Conservation (phyloP, 2,329 filamentous ascomycete genomes). For the Microdochium paspali region DNA sequence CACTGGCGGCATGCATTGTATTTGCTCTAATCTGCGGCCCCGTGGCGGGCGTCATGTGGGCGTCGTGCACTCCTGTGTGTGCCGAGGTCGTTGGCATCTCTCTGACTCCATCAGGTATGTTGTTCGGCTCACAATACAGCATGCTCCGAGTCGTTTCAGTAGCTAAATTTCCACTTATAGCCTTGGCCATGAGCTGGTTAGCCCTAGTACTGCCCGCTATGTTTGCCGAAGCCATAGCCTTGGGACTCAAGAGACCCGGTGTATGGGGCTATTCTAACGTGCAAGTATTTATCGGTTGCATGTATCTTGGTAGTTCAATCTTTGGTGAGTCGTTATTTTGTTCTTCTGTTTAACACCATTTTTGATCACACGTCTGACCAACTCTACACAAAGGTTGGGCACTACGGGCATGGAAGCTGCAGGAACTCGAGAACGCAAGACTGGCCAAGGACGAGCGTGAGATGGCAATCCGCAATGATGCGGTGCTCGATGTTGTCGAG, state of each 20-base stretch:
- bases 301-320: slow-evolving; percentile 46
- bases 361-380: slow-evolving; percentile 1
- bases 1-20: slow-evolving; percentile 58
- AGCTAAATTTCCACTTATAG: slow-evolving; percentile 14
- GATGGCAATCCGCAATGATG: slow-evolving; percentile 15
- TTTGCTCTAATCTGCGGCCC: slow-evolving; percentile 58
- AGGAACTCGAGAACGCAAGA: slow-evolving; percentile 22
- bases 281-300: slow-evolving; percentile 50
- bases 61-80: slow-evolving; percentile 57
- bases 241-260: slow-evolving; percentile 38
- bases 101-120: slow-evolving; percentile 51
- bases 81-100: slow-evolving; percentile 67
- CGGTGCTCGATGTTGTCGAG: slow-evolving; percentile 5
- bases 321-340: slow-evolving; percentile 23
- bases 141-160: too few relatives aligned
- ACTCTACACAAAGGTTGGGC: slow-evolving; percentile 23
- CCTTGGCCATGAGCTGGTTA: slow-evolving; percentile 63
- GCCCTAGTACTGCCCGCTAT: slow-evolving; percentile 61
- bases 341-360: background rate
- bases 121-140: background rate
- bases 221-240: slow-evolving; percentile 55
- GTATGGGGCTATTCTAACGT: slow-evolving; percentile 38
- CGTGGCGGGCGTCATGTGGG: slow-evolving; percentile 64
- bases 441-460: slow-evolving; percentile 17
- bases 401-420: slow-evolving; percentile 32